phyloP scores from a whole-genome alignment of 148 eudicot genomes.

The Amaranthus hypochondriacus region DNA sequence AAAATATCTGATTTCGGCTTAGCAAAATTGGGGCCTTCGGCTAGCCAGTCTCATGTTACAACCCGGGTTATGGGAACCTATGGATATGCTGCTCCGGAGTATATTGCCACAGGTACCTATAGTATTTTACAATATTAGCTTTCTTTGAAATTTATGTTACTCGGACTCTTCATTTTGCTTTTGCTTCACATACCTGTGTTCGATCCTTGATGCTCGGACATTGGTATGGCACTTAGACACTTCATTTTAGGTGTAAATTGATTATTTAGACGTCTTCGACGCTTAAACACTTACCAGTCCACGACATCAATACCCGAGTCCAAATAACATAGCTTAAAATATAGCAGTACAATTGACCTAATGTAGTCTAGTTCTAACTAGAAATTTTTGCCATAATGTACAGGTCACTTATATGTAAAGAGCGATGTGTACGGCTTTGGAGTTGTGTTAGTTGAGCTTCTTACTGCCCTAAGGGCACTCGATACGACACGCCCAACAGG shows the following conservation, averaged over 20 bases:
- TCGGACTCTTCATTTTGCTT: not conserved
- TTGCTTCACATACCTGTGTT: no score
- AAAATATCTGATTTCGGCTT: constrained; percentile 85
- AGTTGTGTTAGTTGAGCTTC: constrained; percentile 69
- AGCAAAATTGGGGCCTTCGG: constrained; percentile 70
- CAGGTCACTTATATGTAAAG: constrained; percentile 83
- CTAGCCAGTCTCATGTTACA: constrained; percentile 58
- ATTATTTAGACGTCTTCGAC: no score
- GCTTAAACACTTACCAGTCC: no score
- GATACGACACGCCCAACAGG: constrained; percentile 53
- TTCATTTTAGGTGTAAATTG: no score
- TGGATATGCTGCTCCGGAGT: constrained; percentile 90
- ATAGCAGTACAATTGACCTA: no score
- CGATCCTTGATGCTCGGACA: no score
- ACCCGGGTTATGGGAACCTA: constrained; percentile 73
- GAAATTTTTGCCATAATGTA: not conserved
- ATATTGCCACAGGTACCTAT: constrained; percentile 68
- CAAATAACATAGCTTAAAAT: no score
- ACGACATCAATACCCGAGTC: no score
- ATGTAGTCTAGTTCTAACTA: not conserved
- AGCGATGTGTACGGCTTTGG: constrained; percentile 88
- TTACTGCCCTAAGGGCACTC: constrained; percentile 57
- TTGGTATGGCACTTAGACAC: no score
- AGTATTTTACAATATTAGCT: not conserved
- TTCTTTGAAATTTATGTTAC: not conserved